Evolutionary conservation across 495 filamentous ascomycete species (phyloP), one percentile per base, ranked within the genome.

Genomic region (Aspergillus haitiensis): DNA sequence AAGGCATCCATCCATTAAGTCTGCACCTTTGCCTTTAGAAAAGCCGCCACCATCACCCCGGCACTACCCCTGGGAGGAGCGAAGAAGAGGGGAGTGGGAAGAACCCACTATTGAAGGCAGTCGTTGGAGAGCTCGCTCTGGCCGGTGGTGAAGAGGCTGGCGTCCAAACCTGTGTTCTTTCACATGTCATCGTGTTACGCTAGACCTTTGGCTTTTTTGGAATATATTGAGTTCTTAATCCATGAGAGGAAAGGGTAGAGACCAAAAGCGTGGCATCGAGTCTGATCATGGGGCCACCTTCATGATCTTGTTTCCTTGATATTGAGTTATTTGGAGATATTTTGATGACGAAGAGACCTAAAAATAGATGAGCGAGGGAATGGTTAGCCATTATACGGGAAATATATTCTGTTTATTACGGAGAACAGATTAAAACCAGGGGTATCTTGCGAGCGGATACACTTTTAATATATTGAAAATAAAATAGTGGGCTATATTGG

Each of bases 61-160:
- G 36, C 64, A 56, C 37, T 45, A 55, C 8, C 59, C 56, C 39
- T 60, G 68, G 13, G 64, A 70, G 31, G 62, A 60, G 35, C 45
- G 65, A 33, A 59, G 63, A 44, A 61, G 56, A 31, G 59, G 53
- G 18, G 64, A 67, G 42, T 52, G 63, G 35, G 70, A 72, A 7
- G 21, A 66, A 39, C 40, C 46, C 7, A 9, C 45, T 18, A 45
- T 64, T 33, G 70, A 63, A 9, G 64, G 63, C 6, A 35, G 21
- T 18, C 62, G 62, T 18, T 53, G 62, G 21, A 56, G 55, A 52
- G 49, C 49, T 47, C 62, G 54, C 10, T 53, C 59, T 31, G 60
- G 56, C 53, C 56, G 63, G 15, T 62, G 61, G 61, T 69, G 40
- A 61, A 34, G 40, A 21, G 37, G n/a, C 3, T 12, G 16, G 33